phyloP scores from a whole-genome alignment of 2,329 filamentous ascomycete species.

The Ramularia endophylla region DNA sequence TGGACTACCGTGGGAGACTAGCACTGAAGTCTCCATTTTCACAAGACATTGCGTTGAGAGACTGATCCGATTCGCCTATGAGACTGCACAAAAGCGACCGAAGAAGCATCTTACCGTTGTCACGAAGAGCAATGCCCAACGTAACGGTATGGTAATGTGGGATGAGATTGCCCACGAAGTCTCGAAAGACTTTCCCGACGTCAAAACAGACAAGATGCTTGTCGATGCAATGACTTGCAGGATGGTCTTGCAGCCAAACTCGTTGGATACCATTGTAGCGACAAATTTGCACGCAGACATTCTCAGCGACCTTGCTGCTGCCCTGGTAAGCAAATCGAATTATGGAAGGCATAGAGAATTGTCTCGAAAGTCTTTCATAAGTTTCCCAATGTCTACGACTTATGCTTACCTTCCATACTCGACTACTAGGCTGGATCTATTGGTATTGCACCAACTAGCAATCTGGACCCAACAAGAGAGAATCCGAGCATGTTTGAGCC shows the following conservation, averaged over 20 bases:
- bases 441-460: constrained; percentile 65
- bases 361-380: no score
- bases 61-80: constrained; percentile 59
- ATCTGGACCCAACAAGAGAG: constrained; percentile 57
- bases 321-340: constrained; percentile 30
- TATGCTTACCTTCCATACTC: no score
- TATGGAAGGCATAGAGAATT: no score
- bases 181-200: constrained; percentile 53
- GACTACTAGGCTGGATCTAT: constrained; percentile 58
- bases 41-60: constrained; percentile 54
- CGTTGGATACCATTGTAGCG: constrained; percentile 58
- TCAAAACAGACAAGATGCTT: constrained; percentile 57
- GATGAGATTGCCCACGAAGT: constrained; percentile 55
- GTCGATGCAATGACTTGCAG: constrained; percentile 62
- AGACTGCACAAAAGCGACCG: constrained; percentile 51
- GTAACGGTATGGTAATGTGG: constrained; percentile 64
- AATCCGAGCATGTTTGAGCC: constrained; percentile 60
- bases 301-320: constrained; percentile 65
- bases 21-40: constrained; percentile 60
- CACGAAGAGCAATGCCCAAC: constrained; percentile 60
- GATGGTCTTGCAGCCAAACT: constrained; percentile 57
- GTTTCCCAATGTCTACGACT: no score
- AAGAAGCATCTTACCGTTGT: constrained; percentile 57
- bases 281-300: constrained; percentile 61
- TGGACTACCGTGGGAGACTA: constrained; percentile 53